These are phyloP conservation scores for Drosera spatulata DNA, from an alignment of 179 eudicot genomes.

Conservation along the genomic window DNA sequence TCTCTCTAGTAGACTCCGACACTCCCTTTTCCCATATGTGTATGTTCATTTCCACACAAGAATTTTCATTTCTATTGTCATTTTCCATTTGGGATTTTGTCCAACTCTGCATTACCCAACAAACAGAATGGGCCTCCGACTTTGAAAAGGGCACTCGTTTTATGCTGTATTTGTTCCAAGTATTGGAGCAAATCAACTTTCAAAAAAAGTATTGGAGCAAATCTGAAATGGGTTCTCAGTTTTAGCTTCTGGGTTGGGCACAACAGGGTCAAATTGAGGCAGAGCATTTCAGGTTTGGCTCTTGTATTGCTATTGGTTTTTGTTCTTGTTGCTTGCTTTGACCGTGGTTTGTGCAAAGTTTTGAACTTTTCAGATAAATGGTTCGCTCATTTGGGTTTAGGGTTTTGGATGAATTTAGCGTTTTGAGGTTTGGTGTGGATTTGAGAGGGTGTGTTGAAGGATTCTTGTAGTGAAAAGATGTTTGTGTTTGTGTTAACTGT, in stretches of 20 bases:
- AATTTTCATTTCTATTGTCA: neutral
- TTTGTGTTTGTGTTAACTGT: no score
- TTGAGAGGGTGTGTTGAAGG: neutral
- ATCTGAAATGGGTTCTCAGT: neutral
- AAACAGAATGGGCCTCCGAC: no score
- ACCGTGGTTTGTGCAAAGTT: neutral
- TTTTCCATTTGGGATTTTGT: slow-evolving; percentile 5
- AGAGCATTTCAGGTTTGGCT: neutral
- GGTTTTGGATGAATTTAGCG: neutral
- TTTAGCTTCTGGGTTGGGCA: neutral
- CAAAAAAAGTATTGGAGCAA: neutral
- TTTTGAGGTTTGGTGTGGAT: neutral
- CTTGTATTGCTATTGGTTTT: neutral
- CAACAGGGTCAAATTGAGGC: neutral
- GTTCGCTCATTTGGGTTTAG: neutral
- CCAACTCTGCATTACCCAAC: neutral
- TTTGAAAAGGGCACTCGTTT: neutral
- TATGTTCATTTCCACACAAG: neutral
- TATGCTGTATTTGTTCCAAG: neutral
- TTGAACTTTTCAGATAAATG: neutral
- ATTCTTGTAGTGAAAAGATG: neutral
- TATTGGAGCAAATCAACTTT: neutral
- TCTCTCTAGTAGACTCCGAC: no score
- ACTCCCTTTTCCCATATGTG: slow-evolving; percentile 1
- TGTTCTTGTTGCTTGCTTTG: neutral